Conservation (phyloP, 495 filamentous ascomycete genomes). For the Talaromyces nanjingensis region DNA sequence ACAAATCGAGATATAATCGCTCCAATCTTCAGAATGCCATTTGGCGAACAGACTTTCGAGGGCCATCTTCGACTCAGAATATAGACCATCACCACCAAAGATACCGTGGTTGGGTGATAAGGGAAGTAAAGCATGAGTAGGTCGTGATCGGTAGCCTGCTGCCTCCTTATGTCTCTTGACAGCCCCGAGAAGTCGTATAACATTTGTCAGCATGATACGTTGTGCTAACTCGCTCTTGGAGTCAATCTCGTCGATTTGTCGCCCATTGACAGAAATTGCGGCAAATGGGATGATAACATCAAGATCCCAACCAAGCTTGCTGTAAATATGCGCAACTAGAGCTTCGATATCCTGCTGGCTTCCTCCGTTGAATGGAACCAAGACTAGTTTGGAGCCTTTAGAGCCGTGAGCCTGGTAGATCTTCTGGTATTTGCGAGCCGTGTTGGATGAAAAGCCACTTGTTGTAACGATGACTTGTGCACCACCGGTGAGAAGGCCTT, state of each 20-base stretch:
- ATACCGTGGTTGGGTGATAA: neutral
- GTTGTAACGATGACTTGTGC: conserved; percentile 11
- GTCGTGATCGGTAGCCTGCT: neutral
- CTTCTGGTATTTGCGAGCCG: conserved; percentile 11
- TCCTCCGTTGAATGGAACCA: conserved; percentile 25
- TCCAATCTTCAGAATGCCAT: conserved; percentile 17
- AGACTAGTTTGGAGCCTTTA: conserved; percentile 14
- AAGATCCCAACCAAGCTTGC: conserved; percentile 13
- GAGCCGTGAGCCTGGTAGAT: conserved; percentile 16
- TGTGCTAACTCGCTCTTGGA: conserved; percentile 16
- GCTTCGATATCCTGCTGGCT: conserved; percentile 20
- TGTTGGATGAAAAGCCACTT: conserved; percentile 8
- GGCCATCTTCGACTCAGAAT: neutral
- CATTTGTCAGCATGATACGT: conserved; percentile 14
- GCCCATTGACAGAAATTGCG: conserved; percentile 16
- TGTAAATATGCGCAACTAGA: conserved; percentile 17
- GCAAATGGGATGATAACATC: conserved; percentile 22
- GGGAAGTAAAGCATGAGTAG: neutral
- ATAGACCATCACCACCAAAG: neutral
- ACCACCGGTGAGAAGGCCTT: conserved; percentile 17
- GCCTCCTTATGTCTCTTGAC: neutral
- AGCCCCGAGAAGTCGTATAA: neutral
- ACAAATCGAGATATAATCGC: conserved; percentile 15
- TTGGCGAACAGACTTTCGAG: conserved; percentile 16
- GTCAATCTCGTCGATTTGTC: conserved; percentile 18